These are phyloP conservation scores for Thelonectria discophora DNA, from an alignment of 2,329 filamentous ascomycete genomes.

Conservation along the genomic window DNA sequence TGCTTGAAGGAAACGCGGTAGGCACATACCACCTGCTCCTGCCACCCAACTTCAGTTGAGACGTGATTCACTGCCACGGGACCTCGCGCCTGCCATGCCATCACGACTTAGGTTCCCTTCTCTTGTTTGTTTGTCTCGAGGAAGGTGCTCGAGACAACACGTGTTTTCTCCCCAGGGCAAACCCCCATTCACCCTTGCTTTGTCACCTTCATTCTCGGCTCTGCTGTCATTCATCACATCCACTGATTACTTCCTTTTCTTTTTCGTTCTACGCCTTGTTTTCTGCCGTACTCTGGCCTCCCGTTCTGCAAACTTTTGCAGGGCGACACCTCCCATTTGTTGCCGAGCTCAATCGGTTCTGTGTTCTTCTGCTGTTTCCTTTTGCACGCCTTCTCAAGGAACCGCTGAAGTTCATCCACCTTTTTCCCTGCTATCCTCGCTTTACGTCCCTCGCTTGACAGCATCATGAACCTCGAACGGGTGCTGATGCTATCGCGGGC, in stretches of 20 bases:
- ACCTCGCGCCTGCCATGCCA: neutral
- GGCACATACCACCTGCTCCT: no score
- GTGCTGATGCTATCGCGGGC: slow-evolving; percentile 35
- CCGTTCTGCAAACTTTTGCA: neutral
- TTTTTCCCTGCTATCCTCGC: neutral
- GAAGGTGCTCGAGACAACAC: neutral
- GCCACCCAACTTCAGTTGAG: neutral
- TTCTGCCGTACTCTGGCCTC: neutral
- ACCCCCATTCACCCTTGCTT: neutral
- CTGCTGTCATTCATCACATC: neutral
- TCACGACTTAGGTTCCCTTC: neutral
- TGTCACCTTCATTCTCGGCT: neutral
- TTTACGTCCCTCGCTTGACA: neutral
- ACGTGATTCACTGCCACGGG: neutral
- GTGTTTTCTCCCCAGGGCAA: neutral
- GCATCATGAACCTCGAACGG: slow-evolving; percentile 43
- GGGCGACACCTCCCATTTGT: neutral
- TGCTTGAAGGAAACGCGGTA: no score
- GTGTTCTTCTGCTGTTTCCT: neutral
- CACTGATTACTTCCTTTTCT: neutral
- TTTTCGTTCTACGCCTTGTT: neutral
- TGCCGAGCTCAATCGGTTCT: neutral
- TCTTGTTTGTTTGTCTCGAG: neutral
- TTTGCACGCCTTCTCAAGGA: neutral
- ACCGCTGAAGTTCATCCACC: neutral